Base-by-base conservation (phyloP, 805 yeast genomes). In the Candida sanyiensis region DNA sequence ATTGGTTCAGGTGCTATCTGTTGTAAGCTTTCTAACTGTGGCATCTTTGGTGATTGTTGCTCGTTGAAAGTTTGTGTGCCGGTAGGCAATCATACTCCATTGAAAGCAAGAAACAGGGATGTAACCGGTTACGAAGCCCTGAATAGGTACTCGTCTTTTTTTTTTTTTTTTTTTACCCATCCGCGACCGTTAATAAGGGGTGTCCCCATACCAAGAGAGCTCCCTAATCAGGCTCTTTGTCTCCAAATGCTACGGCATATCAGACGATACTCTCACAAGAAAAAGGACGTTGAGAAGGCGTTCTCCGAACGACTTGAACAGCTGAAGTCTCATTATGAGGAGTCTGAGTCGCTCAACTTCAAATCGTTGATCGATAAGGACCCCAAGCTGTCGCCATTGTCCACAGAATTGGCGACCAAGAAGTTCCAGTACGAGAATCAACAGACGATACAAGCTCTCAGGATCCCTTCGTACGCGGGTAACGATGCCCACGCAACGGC, bases 401-500 rank as follows among this genome's bases (percentile, higher is more conserved):
- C 57, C 5, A 49, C 58, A 5, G 38, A 50, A 11, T 42, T 70
- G 13, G 59, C 59, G 4, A 57, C 55, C 6, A 53, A 52, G 18
- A 46, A 56, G 23, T 75, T 63, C 46, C 64, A 70, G 13, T 44
- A 56, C 13, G 48, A 59, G 22, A 51, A 70, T 45, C 74, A 70
- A 38, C 51, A 52, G 10, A 63, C 64, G 8, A 58, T 75, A 6
- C 68, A 68, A 6, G 52, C 58, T 5, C 49, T 69, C 6, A 66
- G 62, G 33, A 42, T 75, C 13, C 78, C 81, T 0, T 30, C 43
- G 0, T 62, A 61, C 46, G 75, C 75, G 0, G 62, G 65, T 13
- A 67, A 66, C 37, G 70, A 66, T 10, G 48, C 70, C 1, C 56
- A 61, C 33, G 77, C 73, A 2, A 57, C 68, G 8, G 86, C 86